Percentiles rank a stretch among this genome's conserved stretches.
These are phyloP conservation scores for Coix lacrymajobi DNA, from an alignment of 176 grass and related monocot species.

Conservation along the genomic window DNA sequence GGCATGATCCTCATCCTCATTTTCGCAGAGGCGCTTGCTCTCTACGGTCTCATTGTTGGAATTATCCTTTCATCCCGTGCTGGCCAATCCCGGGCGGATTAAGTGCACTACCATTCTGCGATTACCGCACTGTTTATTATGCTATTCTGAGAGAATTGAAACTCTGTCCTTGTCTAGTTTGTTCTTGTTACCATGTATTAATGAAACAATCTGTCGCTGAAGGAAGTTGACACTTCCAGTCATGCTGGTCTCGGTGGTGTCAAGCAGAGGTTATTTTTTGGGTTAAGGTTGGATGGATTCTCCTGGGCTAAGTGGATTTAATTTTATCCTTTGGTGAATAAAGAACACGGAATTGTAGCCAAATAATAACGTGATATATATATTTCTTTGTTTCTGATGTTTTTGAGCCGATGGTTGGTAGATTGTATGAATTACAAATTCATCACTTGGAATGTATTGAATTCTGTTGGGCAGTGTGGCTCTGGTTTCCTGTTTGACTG, in stretches of 20 bases:
- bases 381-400: background rate
- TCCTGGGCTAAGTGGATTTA: slow-evolving; percentile 26
- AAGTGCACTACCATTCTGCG: background rate
- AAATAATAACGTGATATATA: slow-evolving; percentile 42
- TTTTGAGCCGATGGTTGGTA: background rate
- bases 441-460: background rate
- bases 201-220: slow-evolving; percentile 29
- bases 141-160: slow-evolving; percentile 28
- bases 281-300: slow-evolving; percentile 34
- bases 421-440: background rate
- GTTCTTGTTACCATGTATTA: slow-evolving; percentile 39
- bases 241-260: slow-evolving; percentile 30
- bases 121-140: slow-evolving; percentile 20
- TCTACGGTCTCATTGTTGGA: slow-evolving; percentile 70
- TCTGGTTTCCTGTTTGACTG: too few relatives aligned
- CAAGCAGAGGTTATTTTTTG: slow-evolving; percentile 31
- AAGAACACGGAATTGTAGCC: slow-evolving; percentile 48
- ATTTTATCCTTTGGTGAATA: slow-evolving; percentile 42
- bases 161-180: slow-evolving; percentile 39
- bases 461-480: background rate
- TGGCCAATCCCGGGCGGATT: slow-evolving; percentile 65
- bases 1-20: slow-evolving; percentile 79
- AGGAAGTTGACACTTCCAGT: slow-evolving; percentile 35
- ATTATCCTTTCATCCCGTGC: slow-evolving; percentile 71
- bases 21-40: slow-evolving; percentile 66